Conservation (phyloP, 257 asterid genomes). For the Eucommia ulmoides region DNA sequence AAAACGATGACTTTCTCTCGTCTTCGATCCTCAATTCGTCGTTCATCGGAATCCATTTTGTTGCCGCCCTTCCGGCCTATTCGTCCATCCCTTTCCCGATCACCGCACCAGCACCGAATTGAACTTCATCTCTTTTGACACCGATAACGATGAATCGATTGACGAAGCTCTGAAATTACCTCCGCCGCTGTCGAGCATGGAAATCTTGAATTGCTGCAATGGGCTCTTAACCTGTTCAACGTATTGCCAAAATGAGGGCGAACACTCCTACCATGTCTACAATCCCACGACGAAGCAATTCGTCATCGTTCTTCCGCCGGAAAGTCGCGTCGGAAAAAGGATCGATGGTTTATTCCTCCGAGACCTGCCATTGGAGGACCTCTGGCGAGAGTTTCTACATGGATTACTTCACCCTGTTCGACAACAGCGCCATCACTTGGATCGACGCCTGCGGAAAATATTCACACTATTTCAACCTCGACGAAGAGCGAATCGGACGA, state of each 20-base stretch:
- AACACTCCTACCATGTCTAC: constrained; percentile 12
- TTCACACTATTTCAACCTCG: constrained; percentile 12
- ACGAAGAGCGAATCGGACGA: constrained; percentile 5
- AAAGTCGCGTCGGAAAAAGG: background rate
- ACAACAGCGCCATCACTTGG: constrained; percentile 16
- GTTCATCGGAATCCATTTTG: constrained; percentile 7
- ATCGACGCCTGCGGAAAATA: background rate
- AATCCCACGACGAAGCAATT: constrained; percentile 20
- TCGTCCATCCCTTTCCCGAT: constrained; percentile 8
- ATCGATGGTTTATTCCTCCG: constrained; percentile 22
- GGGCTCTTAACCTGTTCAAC: constrained; percentile 21
- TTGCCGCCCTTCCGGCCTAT: background rate
- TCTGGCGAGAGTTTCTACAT: constrained; percentile 11
- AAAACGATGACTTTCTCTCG: constrained; percentile 25
- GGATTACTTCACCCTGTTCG: background rate
- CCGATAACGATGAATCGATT: too few species aligned
- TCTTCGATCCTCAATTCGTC: constrained; percentile 15
- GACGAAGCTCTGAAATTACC: background rate
- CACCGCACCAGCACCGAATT: too few species aligned
- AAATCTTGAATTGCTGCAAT: constrained; percentile 26
- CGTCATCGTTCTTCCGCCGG: constrained; percentile 14
- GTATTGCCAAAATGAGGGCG: background rate
- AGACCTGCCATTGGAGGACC: constrained; percentile 20
- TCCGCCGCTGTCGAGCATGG: background rate
- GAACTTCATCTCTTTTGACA: too few species aligned